Percentiles rank a stretch among this genome's conserved stretches.
These are phyloP conservation scores for Solanum chmielewskii DNA, from an alignment of 257 asterid species.

Conservation along the genomic window DNA sequence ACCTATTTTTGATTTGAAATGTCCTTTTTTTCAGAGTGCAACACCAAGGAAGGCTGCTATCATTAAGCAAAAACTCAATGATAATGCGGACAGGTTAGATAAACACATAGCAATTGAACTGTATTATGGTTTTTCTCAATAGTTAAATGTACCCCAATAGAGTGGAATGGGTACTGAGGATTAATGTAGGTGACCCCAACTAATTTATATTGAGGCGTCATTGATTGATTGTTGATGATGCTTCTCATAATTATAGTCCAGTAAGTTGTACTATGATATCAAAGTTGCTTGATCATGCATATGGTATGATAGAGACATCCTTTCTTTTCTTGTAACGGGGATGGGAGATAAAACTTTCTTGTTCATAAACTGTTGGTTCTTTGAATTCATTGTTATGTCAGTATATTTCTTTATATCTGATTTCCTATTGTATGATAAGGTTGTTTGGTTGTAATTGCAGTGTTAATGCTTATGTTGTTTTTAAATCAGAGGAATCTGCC, in stretches of 20 bases:
- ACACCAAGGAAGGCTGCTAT: slow-evolving; percentile 85
- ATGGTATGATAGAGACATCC: neutral
- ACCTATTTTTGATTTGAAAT: neutral
- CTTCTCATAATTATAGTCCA: neutral
- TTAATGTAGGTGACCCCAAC: neutral
- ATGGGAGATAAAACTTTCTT: neutral
- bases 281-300: neutral
- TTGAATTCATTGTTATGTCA: neutral
- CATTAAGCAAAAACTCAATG: slow-evolving; percentile 62
- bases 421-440: neutral
- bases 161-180: neutral
- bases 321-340: neutral
- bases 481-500: slow-evolving; percentile 75
- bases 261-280: neutral
- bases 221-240: neutral
- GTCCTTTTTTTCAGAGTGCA: slow-evolving; percentile 42
- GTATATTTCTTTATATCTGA: neutral
- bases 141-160: neutral
- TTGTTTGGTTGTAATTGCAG: slow-evolving; percentile 33
- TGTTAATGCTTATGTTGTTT: slow-evolving; percentile 84
- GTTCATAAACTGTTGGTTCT: neutral
- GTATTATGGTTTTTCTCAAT: neutral
- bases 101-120: neutral
- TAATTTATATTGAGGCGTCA: neutral
- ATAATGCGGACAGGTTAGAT: slow-evolving; percentile 61